Conservation (phyloP, 306 rosid species). For the Datisca glomerata region DNA sequence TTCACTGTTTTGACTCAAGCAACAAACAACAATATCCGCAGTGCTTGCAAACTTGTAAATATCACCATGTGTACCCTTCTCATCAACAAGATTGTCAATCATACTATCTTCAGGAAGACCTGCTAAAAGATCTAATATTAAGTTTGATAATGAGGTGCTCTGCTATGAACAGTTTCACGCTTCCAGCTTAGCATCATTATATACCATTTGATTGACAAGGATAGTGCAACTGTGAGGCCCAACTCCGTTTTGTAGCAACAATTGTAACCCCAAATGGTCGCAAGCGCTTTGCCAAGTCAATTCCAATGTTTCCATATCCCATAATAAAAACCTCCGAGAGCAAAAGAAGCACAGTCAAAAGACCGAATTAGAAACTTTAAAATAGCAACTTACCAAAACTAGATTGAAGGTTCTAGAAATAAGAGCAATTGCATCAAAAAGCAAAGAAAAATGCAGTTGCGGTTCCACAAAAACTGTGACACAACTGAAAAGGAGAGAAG, state of each 20-base stretch:
- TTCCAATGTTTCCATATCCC: constrained; percentile 86
- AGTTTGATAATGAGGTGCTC: constrained; percentile 7
- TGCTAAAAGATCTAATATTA: constrained; percentile 8
- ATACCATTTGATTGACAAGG: constrained; percentile 23
- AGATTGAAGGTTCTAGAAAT: too few relatives aligned
- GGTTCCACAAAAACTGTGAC: too few relatives aligned
- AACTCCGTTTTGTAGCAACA: constrained; percentile 79
- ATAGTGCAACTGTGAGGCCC: constrained; percentile 28
- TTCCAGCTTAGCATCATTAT: constrained; percentile 10
- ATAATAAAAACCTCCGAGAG: constrained; percentile 55
- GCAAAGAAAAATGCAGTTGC: too few relatives aligned
- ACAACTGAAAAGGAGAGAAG: background rate
- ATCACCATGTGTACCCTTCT: constrained; percentile 63
- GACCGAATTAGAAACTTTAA: too few relatives aligned
- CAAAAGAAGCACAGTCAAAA: constrained; percentile 10
- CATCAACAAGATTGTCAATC: constrained; percentile 42
- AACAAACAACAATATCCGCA: constrained; percentile 84
- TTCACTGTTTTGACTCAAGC: constrained; percentile 49
- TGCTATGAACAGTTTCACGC: constrained; percentile 12
- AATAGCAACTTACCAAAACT: too few relatives aligned
- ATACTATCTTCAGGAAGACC: constrained; percentile 26
- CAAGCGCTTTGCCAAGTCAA: constrained; percentile 66
- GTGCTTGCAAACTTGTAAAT: constrained; percentile 55
- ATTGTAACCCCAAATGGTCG: constrained; percentile 77
- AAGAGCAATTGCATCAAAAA: too few relatives aligned